Evolutionary conservation across 192 early-diverging fungal genomes (phyloP), one percentile per base, ranked within the genome.

Genomic region (Gonapodya sp.): DNA sequence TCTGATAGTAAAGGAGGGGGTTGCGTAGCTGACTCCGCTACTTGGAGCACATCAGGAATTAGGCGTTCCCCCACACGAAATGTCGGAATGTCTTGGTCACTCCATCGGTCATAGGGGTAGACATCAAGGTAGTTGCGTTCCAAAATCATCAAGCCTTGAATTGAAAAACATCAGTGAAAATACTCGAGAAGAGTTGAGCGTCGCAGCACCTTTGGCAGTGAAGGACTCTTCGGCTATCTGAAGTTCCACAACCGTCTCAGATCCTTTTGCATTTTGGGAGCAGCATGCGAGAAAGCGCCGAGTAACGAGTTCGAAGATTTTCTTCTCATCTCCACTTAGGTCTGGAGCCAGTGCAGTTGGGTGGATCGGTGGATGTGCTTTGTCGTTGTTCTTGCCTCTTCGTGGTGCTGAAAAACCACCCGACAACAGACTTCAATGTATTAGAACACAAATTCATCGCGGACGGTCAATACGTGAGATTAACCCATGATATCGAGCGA

Each of bases 301-400:
- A 0, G 92, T 87, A 35, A 98, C 89, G 82, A 95, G 95, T 73
- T 99, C 96, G 85, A 94, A 98, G 0, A 99, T 87, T 1, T 87
- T 83, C 79, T 88, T 85, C 1, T 93, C 90, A 36, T 95, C 90
- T 8, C 93, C 94, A 0, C 75, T 46, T 36, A 95, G 84, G 33
- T 85, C 87, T n/a, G 82, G 30, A 1, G 88, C 88, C 30, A 83
- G 86, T 31, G 84, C 88, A 0, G 92, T 93, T 0, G 97, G 96
- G 83, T 99, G 96, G 82, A 99, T 99, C 8, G 97, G 97, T 30
- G 96, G 97, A 92, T 99, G 97, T 0, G 97, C 96, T 82, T 97
- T 92, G 83, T 99, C 97, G 83, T 97, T 96, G 81, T 94, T 90
- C 34, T 89, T 89, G 0, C 97, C 97, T 36, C 85, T 88, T 64